These are phyloP conservation scores for Brassica nigra DNA, from an alignment of 345 rosid genomes.

Conservation along the genomic window DNA sequence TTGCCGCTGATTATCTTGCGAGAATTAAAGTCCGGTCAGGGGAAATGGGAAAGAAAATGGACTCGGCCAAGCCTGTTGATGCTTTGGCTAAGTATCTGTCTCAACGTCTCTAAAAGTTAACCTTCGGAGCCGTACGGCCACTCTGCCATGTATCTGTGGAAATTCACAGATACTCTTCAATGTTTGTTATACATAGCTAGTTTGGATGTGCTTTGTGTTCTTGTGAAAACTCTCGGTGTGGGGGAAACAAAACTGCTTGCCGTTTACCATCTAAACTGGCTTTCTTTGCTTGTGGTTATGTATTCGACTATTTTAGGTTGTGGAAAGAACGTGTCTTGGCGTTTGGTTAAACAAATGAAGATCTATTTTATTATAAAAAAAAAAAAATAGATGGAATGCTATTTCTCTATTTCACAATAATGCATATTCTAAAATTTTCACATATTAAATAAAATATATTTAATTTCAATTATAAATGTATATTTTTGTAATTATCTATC, in stretches of 20 bases:
- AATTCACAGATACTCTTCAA: background rate
- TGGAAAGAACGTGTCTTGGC: background rate
- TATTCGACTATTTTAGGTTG: background rate
- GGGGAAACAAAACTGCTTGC: background rate
- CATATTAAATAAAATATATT: no score
- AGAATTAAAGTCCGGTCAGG: slow-evolving; percentile 60
- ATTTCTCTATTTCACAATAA: no score
- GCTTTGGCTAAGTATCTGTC: slow-evolving; percentile 61
- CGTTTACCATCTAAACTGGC: background rate
- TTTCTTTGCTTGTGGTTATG: slow-evolving; percentile 7
- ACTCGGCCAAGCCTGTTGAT: slow-evolving; percentile 64
- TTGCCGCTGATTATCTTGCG: slow-evolving; percentile 86
- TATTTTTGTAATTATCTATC: no score
- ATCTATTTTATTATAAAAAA: no score
- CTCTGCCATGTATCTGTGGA: slow-evolving; percentile 50
- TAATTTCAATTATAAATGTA: no score
- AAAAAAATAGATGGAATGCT: no score
- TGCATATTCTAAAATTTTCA: no score
- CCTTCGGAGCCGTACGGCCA: slow-evolving; percentile 50
- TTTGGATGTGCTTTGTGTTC: slow-evolving; percentile 12
- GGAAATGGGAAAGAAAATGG: slow-evolving; percentile 35
- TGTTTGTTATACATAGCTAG: background rate
- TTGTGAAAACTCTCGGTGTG: slow-evolving; percentile 10
- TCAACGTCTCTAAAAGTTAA: slow-evolving; percentile 53
- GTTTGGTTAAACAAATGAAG: no score